Evolutionary conservation across 139 green algal species (phyloP), one percentile per base, ranked within the genome.

Genomic region (Picochlorum sp.): DNA sequence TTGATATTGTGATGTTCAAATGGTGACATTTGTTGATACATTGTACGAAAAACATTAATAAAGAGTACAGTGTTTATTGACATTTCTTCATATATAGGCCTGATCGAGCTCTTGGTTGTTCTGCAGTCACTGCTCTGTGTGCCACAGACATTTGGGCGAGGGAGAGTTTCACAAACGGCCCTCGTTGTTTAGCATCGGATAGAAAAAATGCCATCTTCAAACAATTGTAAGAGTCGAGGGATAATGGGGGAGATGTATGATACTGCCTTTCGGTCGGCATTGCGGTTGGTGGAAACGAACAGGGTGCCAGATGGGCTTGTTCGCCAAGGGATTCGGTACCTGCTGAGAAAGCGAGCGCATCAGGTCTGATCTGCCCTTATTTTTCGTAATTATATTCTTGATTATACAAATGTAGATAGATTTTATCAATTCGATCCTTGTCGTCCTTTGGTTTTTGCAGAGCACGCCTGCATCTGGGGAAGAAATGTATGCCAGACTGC

Each of bases 231-330:
- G 22, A 20, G 14, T 18, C 20, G 44, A 29, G 44, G 22, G 44
- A 31, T 53, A 29, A 29, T 29, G 22, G 28, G 28, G 0, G 22
- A 14, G 8, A 26, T 26, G 3, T 64, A 64, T 30, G 45, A 64
- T 16, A 10, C 4, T 39, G 57, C 57, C 9, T 64, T 64, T 57
- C 12, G 10, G 8, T 14, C 10, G 22, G n/a, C 35, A 30, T 37
- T 64, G 18, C n/a, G 51, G 12, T 14, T 62, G 1, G 62, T 81
- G 2, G 86, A 92, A 58, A 35, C 39, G 20, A 78, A 83, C n/a
- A 26, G 82, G 0, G 61, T 94, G 6, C 85, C 85, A 1, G 87
- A 95, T 52, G 73, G 76, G 8, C 28, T 89, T 1, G 36, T 91
- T 0, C 68, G 87, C 0, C 8, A 33, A 2, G 84, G 79, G 29